Base-by-base conservation (phyloP, 163 green algal genomes). In the Picocystis sp. region DNA sequence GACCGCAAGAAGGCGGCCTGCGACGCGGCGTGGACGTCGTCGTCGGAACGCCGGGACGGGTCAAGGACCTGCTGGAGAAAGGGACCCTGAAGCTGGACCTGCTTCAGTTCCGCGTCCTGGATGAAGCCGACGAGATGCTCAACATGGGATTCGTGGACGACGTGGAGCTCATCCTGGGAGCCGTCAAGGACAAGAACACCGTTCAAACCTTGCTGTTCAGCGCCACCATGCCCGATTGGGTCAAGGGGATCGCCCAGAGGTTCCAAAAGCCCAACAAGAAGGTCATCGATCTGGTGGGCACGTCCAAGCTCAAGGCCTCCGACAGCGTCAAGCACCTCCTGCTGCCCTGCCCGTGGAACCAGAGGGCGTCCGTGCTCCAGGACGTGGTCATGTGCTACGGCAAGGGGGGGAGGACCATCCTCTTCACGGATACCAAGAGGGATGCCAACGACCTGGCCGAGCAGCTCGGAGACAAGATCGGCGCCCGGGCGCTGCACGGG, bases 91-190 rank as follows among this genome's bases (percentile, higher is more conserved):
- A 75, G 11, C 56, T 93, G 13, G 48, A 61, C 8, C 65, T 76
- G 25, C 50, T 86, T 17, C 55, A 66, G 65, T 93, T 84, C 66
- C 78, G 86, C 13, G 81, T 98, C 38, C 68, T 99, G 41, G 91
- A 99, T 55, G 91, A 99, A 72, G 92, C 86, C 46, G 91, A 99
- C 62, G 80, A 96, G 64, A 99, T 99, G 91, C 78, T 99, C 53
- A 90, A 93, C 65, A 98, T 99, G 89, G 91, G 91, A n/a, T 99
- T 99, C 62, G 86, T 94, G 43, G 90, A 99, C 41, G 91, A 97
- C 58, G 85, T 99, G 38, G 88, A 99, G 73, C 81, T 71, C 35
- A 98, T 99, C 63, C 77, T 99, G 24, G 82, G 77, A 29, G 65
- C 57, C 14, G 58, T 64, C 11, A 41, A 58, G 15, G 67, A 74